Evolutionary conservation across 2,329 filamentous ascomycete genomes (phyloP), one percentile per base, ranked within the genome.

Genomic region (Coleophoma cylindrospora): DNA sequence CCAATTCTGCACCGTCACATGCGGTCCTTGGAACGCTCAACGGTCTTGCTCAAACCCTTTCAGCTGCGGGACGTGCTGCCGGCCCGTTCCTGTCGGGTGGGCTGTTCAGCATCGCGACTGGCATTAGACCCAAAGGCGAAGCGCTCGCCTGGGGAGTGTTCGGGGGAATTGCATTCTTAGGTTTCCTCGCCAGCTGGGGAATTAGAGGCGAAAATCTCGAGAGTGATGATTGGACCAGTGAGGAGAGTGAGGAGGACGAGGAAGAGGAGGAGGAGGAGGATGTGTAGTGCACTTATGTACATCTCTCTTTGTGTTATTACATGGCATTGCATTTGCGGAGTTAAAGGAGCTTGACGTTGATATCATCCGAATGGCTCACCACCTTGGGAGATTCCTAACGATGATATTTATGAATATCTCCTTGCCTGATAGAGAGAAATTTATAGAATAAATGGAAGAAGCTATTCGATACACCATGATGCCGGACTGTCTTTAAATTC

Each of bases 11-110:
- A 0, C 89, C 91, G 0, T 90, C 91, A 8, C 81, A 92, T 66
- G 84, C 87, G 5, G 91, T 89, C 0, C 79, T 99, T 0, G 94
- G 94, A 3, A 91, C 89, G 0, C 76, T 99, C 22, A 96, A 99
- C 63, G 94, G 94, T 10, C 79, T 97, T 33, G 94, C 94, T 0
- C 94, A 99, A 68, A 96, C 91, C 0, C 81, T 99, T 0, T 95
- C 90, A 0, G 94, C 94, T 0, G 89, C 89, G 0, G 94, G 94
- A 9, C 84, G 94, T 52, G 91, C 91, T 40, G 80, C 90, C 0
- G 94, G 94, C 0, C 94, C 94, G 0, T 91, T 97, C 57, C 73
- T 95, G 0, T 94, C 91, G 0, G 94, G 94, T 0, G 84, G 84
- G 0, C 74, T 99, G 0, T 99, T 95, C 67, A 89, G 89, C 0